Evolutionary conservation across 768 basidiomycete genomes (phyloP).

Genomic region (Pleurotus tuber-regium): DNA sequence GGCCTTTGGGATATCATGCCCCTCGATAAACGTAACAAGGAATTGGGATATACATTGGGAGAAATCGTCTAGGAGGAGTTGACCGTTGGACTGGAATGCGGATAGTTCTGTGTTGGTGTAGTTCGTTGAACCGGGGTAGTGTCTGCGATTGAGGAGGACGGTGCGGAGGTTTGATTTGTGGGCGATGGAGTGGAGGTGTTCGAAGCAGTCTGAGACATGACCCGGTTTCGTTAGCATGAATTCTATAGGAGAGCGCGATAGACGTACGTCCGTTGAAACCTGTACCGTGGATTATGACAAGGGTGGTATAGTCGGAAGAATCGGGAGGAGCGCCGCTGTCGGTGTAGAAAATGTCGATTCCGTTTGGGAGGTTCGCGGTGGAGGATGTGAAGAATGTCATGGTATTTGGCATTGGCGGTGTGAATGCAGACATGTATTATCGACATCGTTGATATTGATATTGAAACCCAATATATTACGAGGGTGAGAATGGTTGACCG

Average conservation of each 20-base stretch:
- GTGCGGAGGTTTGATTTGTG: conserved; percentile 8
- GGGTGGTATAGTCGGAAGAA: conserved; percentile 17
- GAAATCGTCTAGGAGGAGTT: conserved; percentile 25
- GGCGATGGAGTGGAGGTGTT: conserved; percentile 20
- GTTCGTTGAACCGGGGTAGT: conserved; percentile 26
- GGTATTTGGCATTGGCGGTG: too few relatives aligned
- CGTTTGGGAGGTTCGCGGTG: neutral
- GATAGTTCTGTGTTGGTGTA: conserved; percentile 32
- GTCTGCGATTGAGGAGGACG: conserved; percentile 9
- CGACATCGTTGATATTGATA: too few relatives aligned
- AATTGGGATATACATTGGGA: conserved; percentile 26
- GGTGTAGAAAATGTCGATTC: neutral
- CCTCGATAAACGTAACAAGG: conserved; percentile 25
- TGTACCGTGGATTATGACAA: conserved; percentile 19
- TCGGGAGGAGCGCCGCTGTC: conserved; percentile 5
- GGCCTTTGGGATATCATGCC: conserved; percentile 24
- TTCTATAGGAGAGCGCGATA: too few relatives aligned
- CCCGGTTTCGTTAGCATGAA: too few relatives aligned
- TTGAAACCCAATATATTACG: too few relatives aligned
- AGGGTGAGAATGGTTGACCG: too few relatives aligned
- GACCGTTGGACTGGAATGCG: conserved; percentile 23
- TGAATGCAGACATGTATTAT: too few relatives aligned
- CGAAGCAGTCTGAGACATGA: conserved; percentile 14
- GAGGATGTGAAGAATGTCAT: neutral
- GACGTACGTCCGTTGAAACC: conserved; percentile 20